Conservation (phyloP, 23 red algal species). For the Gracilaria gracilis region DNA sequence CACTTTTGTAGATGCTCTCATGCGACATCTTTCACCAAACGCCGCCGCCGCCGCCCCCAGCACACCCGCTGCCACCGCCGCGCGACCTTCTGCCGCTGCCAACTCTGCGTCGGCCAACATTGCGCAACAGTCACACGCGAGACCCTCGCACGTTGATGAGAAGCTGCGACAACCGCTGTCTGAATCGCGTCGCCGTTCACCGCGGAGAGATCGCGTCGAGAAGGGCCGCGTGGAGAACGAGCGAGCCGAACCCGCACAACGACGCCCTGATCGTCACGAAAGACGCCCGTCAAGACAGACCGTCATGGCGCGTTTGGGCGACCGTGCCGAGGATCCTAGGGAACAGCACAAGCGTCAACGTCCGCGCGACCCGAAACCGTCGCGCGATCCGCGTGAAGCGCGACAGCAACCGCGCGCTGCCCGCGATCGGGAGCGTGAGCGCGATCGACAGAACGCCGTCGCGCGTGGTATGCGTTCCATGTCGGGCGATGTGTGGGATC, state of each 20-base stretch:
- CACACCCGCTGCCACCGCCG: background rate
- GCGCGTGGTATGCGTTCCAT: background rate
- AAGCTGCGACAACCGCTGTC: slow-evolving; percentile 17
- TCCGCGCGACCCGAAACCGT: background rate
- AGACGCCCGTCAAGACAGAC: slow-evolving; percentile 15
- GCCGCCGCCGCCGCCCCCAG: slow-evolving; percentile 6
- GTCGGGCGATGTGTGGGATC: slow-evolving; percentile 27
- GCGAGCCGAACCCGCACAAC: background rate
- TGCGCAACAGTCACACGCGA: background rate
- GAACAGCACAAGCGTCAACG: slow-evolving; percentile 31
- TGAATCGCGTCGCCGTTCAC: slow-evolving; percentile 24
- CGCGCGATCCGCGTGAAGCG: slow-evolving; percentile 32
- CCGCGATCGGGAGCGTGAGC: slow-evolving; percentile 26
- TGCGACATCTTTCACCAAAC: slow-evolving; percentile 18
- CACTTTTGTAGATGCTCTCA: slow-evolving; percentile 53
- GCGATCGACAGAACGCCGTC: slow-evolving; percentile 1
- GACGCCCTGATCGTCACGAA: background rate
- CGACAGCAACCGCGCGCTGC: background rate
- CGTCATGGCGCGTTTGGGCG: slow-evolving; percentile 28
- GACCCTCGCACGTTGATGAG: slow-evolving; percentile 13
- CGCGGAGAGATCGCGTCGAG: slow-evolving; percentile 29
- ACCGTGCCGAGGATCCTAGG: slow-evolving; percentile 12
- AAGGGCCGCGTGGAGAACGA: background rate
- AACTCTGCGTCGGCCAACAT: background rate
- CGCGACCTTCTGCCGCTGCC: background rate